phyloP scores from a whole-genome alignment of 164 flowering plant genomes.

The Tetracentron sinense region DNA sequence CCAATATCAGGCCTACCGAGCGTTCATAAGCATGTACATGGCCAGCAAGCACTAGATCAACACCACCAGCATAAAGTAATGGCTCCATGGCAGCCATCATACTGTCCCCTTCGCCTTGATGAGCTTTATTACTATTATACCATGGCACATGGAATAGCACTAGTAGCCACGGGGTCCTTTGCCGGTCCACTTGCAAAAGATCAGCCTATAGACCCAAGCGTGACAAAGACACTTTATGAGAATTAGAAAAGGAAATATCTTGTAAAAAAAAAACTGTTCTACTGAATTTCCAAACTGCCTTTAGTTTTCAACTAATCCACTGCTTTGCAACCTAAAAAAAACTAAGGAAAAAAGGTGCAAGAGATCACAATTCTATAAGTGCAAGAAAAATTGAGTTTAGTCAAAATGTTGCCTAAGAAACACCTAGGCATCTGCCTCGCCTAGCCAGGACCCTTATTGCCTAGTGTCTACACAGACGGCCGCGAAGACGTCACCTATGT shows the following conservation, averaged over 20 bases:
- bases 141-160: conserved; percentile 96
- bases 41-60: conserved; percentile 82
- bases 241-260: not conserved
- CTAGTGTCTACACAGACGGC: too few species aligned
- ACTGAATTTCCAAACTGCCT: not conserved
- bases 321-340: not conserved
- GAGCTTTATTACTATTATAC: conserved; percentile 92
- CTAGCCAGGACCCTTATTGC: too few species aligned
- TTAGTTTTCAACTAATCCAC: not conserved
- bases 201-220: conserved; percentile 49
- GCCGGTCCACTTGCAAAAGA: conserved; percentile 74
- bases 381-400: too few species aligned
- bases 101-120: conserved; percentile 78
- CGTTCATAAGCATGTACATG: conserved; percentile 99
- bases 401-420: too few species aligned
- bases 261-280: not conserved
- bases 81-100: conserved; percentile 93
- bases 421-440: too few species aligned
- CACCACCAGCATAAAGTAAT: conserved; percentile 81
- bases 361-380: too few species aligned
- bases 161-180: conserved; percentile 84
- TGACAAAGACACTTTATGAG: not conserved
- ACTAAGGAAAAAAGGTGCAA: too few species aligned
- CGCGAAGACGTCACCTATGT: too few species aligned
- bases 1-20: conserved; percentile 42